Base-by-base conservation (phyloP, 2,329 filamentous ascomycete species). In the Neofusicoccum sp. region DNA sequence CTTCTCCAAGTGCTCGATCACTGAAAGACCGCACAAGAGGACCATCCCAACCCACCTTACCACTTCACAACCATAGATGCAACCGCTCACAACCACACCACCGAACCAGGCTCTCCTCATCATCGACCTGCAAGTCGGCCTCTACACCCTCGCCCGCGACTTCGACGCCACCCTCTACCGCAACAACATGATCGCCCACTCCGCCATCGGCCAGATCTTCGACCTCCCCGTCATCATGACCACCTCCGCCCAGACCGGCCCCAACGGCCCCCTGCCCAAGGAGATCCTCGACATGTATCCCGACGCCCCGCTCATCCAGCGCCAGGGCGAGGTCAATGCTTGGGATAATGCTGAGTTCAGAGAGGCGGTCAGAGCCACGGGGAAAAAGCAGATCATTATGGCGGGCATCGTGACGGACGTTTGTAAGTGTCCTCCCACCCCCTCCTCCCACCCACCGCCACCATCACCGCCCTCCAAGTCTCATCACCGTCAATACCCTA, bases 331-430 rank as follows among this genome's bases (percentile, higher is more conserved):
- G 69, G 88, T 92, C 68, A 84, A 91, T 69, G 89, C 89, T 2
- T 91, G 88, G 89, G 89, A 92, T 70, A 91, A 90, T 66, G 66
- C 80, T 2, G 83, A 89, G 0, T 91, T 92, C 77, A 82, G 82
- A 36, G 78, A 78, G 1, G 88, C 89, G 1, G 80, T 92, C 63
- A 75, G 80, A 64, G 87, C 86, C 1, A 83, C 87, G 3, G 83
- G 83, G 61, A 86, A 85, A 71, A 85, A 80, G 31, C 89, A 92
- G 71, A 78, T 92, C 67, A 89, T 92, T 68, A 73, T 93, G 14
- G 88, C 80, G 2, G 88, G 89, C 6, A 90, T 91, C 67, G 82
- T 84, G 2, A 91, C 89, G 0, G 89, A 92, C 71, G 88, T 91
- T 62, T 91, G 87, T 81, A 72, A 63, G 71, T 73, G 31, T n/a